Percentiles rank a stretch among this genome's conserved stretches.
These are phyloP conservation scores for Boletus rubropictus DNA, from an alignment of 768 basidiomycete species.

Conservation along the genomic window DNA sequence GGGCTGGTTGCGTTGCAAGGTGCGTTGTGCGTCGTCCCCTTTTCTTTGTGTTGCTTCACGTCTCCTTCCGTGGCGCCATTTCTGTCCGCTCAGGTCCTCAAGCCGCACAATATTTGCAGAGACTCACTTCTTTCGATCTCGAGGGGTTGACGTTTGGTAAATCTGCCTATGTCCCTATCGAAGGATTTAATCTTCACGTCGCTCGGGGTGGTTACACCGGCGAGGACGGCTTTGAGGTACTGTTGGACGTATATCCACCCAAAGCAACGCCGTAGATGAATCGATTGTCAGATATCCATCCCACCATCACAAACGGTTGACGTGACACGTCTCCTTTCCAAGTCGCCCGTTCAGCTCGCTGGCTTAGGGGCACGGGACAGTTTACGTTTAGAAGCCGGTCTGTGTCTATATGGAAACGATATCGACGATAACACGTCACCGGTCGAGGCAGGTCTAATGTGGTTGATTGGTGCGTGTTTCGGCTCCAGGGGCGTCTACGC, in stretches of 20 bases:
- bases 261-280: neutral
- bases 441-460: slow-evolving; percentile 85
- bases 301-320: slow-evolving; percentile 71
- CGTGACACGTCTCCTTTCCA: slow-evolving; percentile 58
- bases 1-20: slow-evolving; percentile 91
- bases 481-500: neutral
- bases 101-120: slow-evolving; percentile 74
- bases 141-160: slow-evolving; percentile 75
- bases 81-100: slow-evolving; percentile 55
- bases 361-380: slow-evolving; percentile 93
- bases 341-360: slow-evolving; percentile 67
- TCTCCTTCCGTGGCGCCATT: neutral
- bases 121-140: slow-evolving; percentile 70
- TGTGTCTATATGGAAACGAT: slow-evolving; percentile 96
- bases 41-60: neutral
- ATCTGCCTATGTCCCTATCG: slow-evolving; percentile 74
- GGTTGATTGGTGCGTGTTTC: slow-evolving; percentile 77
- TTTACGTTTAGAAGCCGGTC: slow-evolving; percentile 90
- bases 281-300: slow-evolving; percentile 66
- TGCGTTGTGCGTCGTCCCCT: slow-evolving; percentile 24
- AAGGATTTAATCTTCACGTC: slow-evolving; percentile 60
- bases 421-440: slow-evolving; percentile 82
- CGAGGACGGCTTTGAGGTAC: slow-evolving; percentile 95
- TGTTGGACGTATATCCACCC: neutral
- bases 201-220: slow-evolving; percentile 97